Evolutionary conservation across 441 rosid genomes (phyloP).

Genomic region (Erysimum pusillum): DNA sequence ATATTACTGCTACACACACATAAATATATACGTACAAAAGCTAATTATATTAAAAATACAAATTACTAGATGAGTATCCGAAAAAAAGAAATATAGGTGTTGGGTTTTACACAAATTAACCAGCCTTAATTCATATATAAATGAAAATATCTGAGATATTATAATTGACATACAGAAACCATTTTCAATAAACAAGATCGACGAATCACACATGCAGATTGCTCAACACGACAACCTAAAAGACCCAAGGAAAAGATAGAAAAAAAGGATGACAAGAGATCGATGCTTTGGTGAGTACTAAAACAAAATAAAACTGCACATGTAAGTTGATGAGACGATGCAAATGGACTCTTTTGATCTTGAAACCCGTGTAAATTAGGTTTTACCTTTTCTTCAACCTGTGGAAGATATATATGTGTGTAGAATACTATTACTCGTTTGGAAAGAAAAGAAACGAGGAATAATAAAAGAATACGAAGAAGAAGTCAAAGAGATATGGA

Average conservation of each 20-base stretch:
- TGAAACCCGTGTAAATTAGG: slow-evolving; percentile 6
- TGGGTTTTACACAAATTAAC: slow-evolving; percentile 10
- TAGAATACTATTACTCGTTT: slow-evolving; percentile 22
- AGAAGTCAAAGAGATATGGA: slow-evolving; percentile 30
- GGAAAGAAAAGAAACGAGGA: slow-evolving; percentile 21
- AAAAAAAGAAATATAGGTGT: not conserved
- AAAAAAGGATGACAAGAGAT: slow-evolving; percentile 9
- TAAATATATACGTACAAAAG: not conserved
- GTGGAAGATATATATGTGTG: slow-evolving; percentile 14
- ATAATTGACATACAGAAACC: not conserved
- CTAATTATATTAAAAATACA: not conserved
- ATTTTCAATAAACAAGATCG: slow-evolving; percentile 15
- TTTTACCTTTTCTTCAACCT: slow-evolving; percentile 35
- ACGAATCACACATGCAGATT: slow-evolving; percentile 1
- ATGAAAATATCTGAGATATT: not conserved
- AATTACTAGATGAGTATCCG: not conserved
- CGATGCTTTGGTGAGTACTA: not conserved
- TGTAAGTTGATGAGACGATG: slow-evolving; percentile 29
- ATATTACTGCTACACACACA: slow-evolving; percentile 14
- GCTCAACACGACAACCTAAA: slow-evolving; percentile 12
- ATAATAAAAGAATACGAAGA: slow-evolving; percentile 15
- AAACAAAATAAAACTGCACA: not conserved
- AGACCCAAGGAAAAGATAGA: not conserved
- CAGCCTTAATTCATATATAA: not conserved
- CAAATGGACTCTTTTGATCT: slow-evolving; percentile 15